Evolutionary conservation across 2,329 filamentous ascomycete genomes (phyloP).

Genomic region (Colletotrichum viniferum): DNA sequence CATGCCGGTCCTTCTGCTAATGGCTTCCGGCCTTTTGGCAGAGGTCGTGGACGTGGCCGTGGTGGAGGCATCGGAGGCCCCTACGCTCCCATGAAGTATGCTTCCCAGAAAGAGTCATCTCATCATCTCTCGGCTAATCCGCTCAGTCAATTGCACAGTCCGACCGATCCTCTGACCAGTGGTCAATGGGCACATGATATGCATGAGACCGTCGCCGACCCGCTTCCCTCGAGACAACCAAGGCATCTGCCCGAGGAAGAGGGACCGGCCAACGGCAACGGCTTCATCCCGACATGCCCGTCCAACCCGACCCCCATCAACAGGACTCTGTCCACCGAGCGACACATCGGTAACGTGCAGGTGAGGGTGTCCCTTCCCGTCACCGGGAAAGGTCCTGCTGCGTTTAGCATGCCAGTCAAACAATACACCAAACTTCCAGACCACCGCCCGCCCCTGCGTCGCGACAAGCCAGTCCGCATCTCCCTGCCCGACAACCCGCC

Average conservation of each 20-base stretch:
- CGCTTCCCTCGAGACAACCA: constrained; percentile 42
- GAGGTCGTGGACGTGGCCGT: constrained; percentile 67
- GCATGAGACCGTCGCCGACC: constrained; percentile 72
- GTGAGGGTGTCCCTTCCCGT: constrained; percentile 81
- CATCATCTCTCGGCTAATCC: constrained; percentile 9
- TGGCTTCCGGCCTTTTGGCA: constrained; percentile 74
- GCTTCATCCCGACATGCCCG: constrained; percentile 59
- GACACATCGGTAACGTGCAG: constrained; percentile 82
- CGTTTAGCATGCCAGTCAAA: constrained; percentile 80
- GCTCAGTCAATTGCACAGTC: constrained; percentile 47
- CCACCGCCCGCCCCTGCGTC: constrained; percentile 88
- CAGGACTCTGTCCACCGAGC: constrained; percentile 81
- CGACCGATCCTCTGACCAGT: constrained; percentile 68
- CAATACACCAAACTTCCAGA: constrained; percentile 94
- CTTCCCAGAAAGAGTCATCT: constrained; percentile 25
- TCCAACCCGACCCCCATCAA: constrained; percentile 71
- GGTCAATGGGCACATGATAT: constrained; percentile 93
- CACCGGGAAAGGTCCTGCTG: constrained; percentile 69
- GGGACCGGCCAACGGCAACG: constrained; percentile 58
- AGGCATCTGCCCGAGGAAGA: constrained; percentile 49
- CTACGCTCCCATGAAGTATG: constrained; percentile 69
- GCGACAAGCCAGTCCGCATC: constrained; percentile 95
- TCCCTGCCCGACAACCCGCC: constrained; percentile 81
- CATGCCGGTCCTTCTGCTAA: constrained; percentile 78
- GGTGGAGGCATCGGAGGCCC: constrained; percentile 59